phyloP scores from a whole-genome alignment of 345 rosid species.

The Jatropha curcas region DNA sequence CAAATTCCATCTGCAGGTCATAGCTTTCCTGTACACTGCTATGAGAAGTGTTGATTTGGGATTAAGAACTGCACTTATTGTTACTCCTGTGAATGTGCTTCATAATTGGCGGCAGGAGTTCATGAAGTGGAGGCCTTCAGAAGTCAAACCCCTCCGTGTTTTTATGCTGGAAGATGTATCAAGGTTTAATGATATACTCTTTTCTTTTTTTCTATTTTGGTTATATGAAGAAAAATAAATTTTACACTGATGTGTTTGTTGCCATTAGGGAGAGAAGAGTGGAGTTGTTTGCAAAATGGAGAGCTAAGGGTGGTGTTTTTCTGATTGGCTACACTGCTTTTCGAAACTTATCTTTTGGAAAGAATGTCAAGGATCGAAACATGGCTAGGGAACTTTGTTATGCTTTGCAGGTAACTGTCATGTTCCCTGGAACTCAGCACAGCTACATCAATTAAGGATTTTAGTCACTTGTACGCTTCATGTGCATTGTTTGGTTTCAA shows the following conservation, averaged over 20 bases:
- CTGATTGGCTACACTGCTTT: slow-evolving; percentile 89
- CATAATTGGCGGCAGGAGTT: slow-evolving; percentile 98
- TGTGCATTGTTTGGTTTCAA: neutral
- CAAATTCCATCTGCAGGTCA: slow-evolving; percentile 62
- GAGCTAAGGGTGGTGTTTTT: slow-evolving; percentile 87
- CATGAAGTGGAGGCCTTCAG: slow-evolving; percentile 91
- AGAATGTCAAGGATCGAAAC: slow-evolving; percentile 68
- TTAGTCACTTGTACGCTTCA: neutral
- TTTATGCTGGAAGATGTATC: slow-evolving; percentile 96
- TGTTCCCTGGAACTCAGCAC: neutral
- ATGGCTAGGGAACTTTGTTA: slow-evolving; percentile 65
- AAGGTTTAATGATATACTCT: slow-evolving; percentile 45
- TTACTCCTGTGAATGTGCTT: slow-evolving; percentile 97
- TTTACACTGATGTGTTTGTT: slow-evolving; percentile 16
- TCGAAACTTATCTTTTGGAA: slow-evolving; percentile 89
- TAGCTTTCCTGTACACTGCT: slow-evolving; percentile 95
- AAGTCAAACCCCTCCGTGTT: slow-evolving; percentile 80
- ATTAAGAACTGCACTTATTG: slow-evolving; percentile 84
- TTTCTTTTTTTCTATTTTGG: neutral
- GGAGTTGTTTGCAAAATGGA: slow-evolving; percentile 85
- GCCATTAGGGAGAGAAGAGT: slow-evolving; percentile 74
- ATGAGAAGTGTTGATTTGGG: slow-evolving; percentile 93
- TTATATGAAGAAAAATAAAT: neutral
- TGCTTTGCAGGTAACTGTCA: slow-evolving; percentile 73
- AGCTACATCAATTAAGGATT: neutral